Evolutionary conservation across 2,329 filamentous ascomycete genomes (phyloP).

Genomic region (Talaromyces sp.): DNA sequence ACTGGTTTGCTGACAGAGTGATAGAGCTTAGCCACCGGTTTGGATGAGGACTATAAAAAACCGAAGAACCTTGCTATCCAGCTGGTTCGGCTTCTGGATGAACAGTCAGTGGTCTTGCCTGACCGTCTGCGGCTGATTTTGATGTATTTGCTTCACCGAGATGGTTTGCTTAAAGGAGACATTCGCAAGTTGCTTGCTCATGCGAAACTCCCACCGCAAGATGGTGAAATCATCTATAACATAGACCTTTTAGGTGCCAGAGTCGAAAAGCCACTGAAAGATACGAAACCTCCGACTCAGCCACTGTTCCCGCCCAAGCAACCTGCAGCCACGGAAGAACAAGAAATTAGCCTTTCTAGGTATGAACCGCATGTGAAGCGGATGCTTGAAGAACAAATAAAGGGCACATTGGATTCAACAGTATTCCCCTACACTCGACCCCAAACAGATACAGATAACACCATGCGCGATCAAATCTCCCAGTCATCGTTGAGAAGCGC

Average conservation of each 20-base stretch:
- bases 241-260: constrained; percentile 76
- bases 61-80: constrained; percentile 85
- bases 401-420: constrained; percentile 60
- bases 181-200: constrained; percentile 79
- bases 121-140: constrained; percentile 82
- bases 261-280: constrained; percentile 68
- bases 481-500: constrained; percentile 79
- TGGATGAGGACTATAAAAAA: constrained; percentile 88
- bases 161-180: constrained; percentile 78
- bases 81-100: constrained; percentile 80
- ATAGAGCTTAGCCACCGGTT: constrained; percentile 74
- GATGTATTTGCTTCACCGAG: constrained; percentile 78
- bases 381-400: constrained; percentile 71
- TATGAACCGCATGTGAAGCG: constrained; percentile 76
- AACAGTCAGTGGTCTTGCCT: constrained; percentile 63
- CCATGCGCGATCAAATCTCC: constrained; percentile 47
- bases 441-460: constrained; percentile 40
- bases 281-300: constrained; percentile 59
- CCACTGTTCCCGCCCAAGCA: constrained; percentile 69
- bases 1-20: background rate
- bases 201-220: constrained; percentile 67
- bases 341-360: constrained; percentile 81
- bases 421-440: constrained; percentile 70
- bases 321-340: constrained; percentile 50
- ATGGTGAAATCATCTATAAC: constrained; percentile 67